Conservation (phyloP, 202 grass and related monocot species). For the Panicum virgatum region DNA sequence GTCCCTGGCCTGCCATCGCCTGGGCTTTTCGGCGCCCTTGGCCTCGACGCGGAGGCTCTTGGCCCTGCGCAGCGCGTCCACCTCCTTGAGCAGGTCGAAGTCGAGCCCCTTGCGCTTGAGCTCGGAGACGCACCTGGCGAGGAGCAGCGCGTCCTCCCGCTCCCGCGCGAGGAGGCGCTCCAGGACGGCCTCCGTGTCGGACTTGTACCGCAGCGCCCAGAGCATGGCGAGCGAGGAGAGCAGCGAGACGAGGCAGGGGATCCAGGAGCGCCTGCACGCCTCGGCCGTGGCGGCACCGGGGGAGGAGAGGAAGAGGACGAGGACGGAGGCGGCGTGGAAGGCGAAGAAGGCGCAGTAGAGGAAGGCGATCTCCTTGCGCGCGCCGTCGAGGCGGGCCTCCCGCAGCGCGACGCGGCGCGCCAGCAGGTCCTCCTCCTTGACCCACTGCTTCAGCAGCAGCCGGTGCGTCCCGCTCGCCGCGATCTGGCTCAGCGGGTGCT, state of each 20-base stretch:
- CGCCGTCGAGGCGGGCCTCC: constrained; percentile 68
- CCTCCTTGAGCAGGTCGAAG: constrained; percentile 93
- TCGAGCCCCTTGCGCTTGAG: constrained; percentile 74
- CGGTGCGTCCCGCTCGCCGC: constrained; percentile 72
- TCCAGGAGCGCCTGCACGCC: constrained; percentile 56
- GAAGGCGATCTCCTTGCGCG: constrained; percentile 67
- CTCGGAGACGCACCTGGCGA: constrained; percentile 68
- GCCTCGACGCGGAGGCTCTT: constrained; percentile 86
- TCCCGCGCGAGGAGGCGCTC: constrained; percentile 73
- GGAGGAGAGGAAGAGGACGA: constrained; percentile 68
- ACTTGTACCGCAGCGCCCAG: constrained; percentile 91
- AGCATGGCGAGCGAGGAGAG: constrained; percentile 71
- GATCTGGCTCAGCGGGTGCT: constrained; percentile 81
- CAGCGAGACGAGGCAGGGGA: constrained; percentile 74
- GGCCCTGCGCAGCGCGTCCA: constrained; percentile 82
- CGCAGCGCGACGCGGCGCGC: constrained; percentile 75
- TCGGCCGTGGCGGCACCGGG: background rate
- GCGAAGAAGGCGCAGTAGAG: constrained; percentile 84
- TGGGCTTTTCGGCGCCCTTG: constrained; percentile 44
- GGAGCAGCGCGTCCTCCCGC: constrained; percentile 75
- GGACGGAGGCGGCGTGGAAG: constrained; percentile 63
- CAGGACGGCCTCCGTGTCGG: constrained; percentile 73
- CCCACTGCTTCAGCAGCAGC: constrained; percentile 92
- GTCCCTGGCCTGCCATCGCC: constrained; percentile 70
- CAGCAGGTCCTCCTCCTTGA: constrained; percentile 89